Base-by-base conservation (phyloP, 352 stramenopile genomes). In the Phytophthora aleatoria region DNA sequence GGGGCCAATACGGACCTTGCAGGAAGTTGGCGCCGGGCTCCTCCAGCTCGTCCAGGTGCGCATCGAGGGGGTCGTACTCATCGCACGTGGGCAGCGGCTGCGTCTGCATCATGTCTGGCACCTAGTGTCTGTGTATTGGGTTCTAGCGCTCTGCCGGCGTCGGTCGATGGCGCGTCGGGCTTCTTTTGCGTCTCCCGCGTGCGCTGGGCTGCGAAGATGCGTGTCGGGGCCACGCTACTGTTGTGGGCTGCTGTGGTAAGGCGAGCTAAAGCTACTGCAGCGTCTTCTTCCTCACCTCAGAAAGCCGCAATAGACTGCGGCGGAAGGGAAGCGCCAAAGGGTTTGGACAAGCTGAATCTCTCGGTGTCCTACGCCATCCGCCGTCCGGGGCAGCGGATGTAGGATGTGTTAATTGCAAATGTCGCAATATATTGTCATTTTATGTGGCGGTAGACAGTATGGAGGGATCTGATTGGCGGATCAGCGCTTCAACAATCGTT, bases 31-130 rank as follows among this genome's bases (percentile, higher is more conserved):
- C 52, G 16, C 81, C 84, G 3, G 83, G 78, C 48, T 86, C 79
- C 56, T 93, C 83, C 49, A 93, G 70, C 57, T 91, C 84, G 15
- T 89, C 80, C 30, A 93, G 56, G 50, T 91, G 78, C 39, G 79
- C 79, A 50, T 91, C 82, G 57, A 93, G 74, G 47, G 81, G 69
- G 62, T 92, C 81, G 62, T 87, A 84, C 69, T 93, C 82, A 39
- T 85, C 62, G 64, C 74, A 85, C 38, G 71, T 76, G 35, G 74
- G 78, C 48, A 88, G 62, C 48, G 72, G 69, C 63, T 76, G 58
- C 64, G 77, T 71, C 77, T 85, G 66, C 77, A 92, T 83, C 71
- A 69, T 79, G 15, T 12, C 31, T 3, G 5, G n/a, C 30, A 20
- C 51, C 47, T 57, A 26, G 26, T 42, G 5, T 69, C 16, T 33